These are phyloP conservation scores for Erodium maritimum DNA, from an alignment of 345 rosid genomes.

Conservation along the genomic window DNA sequence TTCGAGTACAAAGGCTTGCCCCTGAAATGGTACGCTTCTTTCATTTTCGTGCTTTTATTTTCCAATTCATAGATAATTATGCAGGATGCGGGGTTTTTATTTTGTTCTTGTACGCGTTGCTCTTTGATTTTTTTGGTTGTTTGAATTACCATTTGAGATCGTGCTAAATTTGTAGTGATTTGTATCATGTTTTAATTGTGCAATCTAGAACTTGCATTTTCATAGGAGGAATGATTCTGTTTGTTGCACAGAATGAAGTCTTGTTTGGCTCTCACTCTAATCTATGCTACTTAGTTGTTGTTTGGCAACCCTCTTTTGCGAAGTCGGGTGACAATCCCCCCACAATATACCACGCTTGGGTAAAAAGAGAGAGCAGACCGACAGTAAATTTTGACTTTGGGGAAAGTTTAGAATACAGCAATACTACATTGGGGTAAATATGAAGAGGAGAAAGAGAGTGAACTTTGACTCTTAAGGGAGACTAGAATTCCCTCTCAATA, in stretches of 20 bases:
- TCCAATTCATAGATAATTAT: neutral
- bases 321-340: no score
- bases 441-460: no score
- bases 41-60: constrained; percentile 1
- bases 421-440: no score
- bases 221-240: neutral
- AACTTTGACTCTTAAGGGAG: no score
- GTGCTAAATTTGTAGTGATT: neutral
- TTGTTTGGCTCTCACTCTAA: neutral
- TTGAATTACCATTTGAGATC: neutral
- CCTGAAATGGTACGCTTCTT: constrained; percentile 50
- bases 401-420: no score
- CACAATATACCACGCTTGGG: no score
- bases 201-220: neutral
- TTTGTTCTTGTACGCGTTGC: neutral
- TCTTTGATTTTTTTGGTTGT: neutral
- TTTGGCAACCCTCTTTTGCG: no score
- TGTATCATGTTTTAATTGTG: neutral
- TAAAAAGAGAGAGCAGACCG: no score
- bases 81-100: neutral
- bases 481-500: no score
- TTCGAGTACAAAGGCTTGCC: constrained; percentile 88
- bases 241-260: neutral
- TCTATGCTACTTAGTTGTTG: neutral
- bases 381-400: no score